Evolutionary conservation across 306 rosid genomes (phyloP), one percentile per base, ranked within the genome.

Genomic region (Vigna nakashimae): DNA sequence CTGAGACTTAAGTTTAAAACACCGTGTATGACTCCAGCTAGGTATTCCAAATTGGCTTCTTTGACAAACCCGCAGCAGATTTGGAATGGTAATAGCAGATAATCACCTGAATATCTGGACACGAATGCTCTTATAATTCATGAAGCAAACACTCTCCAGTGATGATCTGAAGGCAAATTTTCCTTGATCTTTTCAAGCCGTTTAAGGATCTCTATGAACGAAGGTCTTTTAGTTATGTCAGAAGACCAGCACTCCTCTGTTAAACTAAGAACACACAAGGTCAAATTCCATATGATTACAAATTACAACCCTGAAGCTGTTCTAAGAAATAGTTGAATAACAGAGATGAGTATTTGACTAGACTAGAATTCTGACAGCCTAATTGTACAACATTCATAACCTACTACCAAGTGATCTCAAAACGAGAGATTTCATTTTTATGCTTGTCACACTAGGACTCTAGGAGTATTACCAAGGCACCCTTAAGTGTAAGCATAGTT

Each of bases 131-230:
- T 40, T 58, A 51, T 51, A 59, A 22, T 73, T 67, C 83, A 93
- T 11, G 93, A 28, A 66, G 79, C 71, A 74, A 91, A 90, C 69
- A 93, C 20, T 76, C 68, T 70, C 98, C 98, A 91, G 79, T 87
- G 92, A 87, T 91, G 91, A 59, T 91, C 98, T 40, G 96, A 15
- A 5, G 90, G 90, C 14, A 87, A 71, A 80, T 45, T 86, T 72
- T 89, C 98, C 83, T 93, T 91, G 40, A 87, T 63, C 90, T 75
- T 91, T 69, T 93, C 98, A 43, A 93, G 97, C 74, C 79, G 85
- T 76, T 90, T 91, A 79, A 93, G 92, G 75, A 93, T 93, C 28
- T 91, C 97, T 84, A 93, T 82, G 89, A 93, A 93, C 43, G 87
- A 81, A 53, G 98, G 98, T 70, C 98, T 90, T 73, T 65, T 85